Percentiles rank a stretch among this genome's conserved stretches.
Conservation (phyloP, 768 basidiomycete genomes). For the Mycena vitilis region DNA sequence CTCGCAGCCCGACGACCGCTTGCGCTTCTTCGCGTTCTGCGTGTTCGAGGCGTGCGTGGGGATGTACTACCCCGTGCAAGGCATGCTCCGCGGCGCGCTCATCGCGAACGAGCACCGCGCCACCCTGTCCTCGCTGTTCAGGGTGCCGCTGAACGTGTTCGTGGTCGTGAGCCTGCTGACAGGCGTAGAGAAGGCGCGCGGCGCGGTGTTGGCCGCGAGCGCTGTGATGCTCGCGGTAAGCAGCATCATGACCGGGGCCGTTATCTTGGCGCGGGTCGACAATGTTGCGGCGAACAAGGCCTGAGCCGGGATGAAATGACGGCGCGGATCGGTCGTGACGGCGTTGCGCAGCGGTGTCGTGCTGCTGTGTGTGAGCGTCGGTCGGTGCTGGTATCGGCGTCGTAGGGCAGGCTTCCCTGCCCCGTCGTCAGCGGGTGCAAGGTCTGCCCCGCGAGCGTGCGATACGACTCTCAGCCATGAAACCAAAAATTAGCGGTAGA, state of each 20-base stretch:
- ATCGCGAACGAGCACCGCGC: conserved; percentile 81
- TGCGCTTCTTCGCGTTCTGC: conserved; percentile 80
- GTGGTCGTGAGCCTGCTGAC: conserved; percentile 64
- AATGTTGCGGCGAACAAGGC: not conserved
- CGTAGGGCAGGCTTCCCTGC: too few relatives aligned
- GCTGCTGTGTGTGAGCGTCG: too few relatives aligned
- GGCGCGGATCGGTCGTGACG: too few relatives aligned
- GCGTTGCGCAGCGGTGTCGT: too few relatives aligned
- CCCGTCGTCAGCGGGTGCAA: too few relatives aligned
- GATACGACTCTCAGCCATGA: too few relatives aligned
- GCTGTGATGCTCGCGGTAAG: conserved; percentile 69
- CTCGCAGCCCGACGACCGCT: conserved; percentile 53
- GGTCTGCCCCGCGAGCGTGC: too few relatives aligned
- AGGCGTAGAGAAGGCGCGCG: conserved; percentile 21
- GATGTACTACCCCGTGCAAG: conserved; percentile 84
- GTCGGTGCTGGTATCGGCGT: too few relatives aligned
- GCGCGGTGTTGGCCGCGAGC: conserved; percentile 66
- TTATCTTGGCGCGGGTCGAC: conserved; percentile 55
- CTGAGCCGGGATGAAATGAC: too few relatives aligned
- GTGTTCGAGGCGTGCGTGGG: conserved; percentile 82
- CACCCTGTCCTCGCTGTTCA: conserved; percentile 75
- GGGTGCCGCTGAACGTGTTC: conserved; percentile 80
- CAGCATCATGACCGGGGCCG: conserved; percentile 64
- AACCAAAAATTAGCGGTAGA: too few relatives aligned
- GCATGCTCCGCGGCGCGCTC: conserved; percentile 74